Conservation (phyloP, 73 alveolate genomes). For the Tetrahymena elliotti region DNA sequence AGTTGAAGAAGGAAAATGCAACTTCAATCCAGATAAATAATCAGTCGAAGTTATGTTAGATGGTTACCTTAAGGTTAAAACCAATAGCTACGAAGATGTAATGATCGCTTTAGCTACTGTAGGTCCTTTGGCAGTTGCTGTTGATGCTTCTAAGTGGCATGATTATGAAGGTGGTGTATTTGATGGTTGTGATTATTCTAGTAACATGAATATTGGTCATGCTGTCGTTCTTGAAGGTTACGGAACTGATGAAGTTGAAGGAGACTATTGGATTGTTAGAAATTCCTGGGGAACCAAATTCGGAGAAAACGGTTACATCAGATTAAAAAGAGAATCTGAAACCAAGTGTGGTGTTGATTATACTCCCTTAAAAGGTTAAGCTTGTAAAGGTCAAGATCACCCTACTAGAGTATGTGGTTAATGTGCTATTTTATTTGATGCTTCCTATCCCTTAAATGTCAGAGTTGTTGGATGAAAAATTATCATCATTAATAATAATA, state of each 20-base stretch:
- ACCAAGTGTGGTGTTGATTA: constrained; percentile 40
- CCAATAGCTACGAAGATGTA: constrained; percentile 1
- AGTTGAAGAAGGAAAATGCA: not conserved
- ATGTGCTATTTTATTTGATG: constrained; percentile 37
- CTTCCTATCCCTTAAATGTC: not conserved
- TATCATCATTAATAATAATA: no score
- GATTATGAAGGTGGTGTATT: constrained; percentile 26
- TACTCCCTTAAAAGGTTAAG: constrained; percentile 36
- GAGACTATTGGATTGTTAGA: constrained; percentile 78
- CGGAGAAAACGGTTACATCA: constrained; percentile 82
- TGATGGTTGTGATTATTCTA: constrained; percentile 11
- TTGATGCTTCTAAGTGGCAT: constrained; percentile 43
- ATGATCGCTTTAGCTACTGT: constrained; percentile 19
- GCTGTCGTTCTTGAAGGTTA: constrained; percentile 58
- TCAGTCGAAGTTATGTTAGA: constrained; percentile 4
- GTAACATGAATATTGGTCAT: constrained; percentile 45
- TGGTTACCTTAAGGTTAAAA: constrained; percentile 29
- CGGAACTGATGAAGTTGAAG: constrained; percentile 45
- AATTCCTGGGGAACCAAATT: constrained; percentile 88
- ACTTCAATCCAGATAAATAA: not conserved
- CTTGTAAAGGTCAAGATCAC: constrained; percentile 31
- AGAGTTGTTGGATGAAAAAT: not conserved
- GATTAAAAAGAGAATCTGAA: constrained; percentile 68
- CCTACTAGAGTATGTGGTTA: constrained; percentile 26
- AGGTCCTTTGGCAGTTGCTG: constrained; percentile 45